Evolutionary conservation across 345 rosid species (phyloP), one percentile per base, ranked within the genome.

Genomic region (Linum trigynum): DNA sequence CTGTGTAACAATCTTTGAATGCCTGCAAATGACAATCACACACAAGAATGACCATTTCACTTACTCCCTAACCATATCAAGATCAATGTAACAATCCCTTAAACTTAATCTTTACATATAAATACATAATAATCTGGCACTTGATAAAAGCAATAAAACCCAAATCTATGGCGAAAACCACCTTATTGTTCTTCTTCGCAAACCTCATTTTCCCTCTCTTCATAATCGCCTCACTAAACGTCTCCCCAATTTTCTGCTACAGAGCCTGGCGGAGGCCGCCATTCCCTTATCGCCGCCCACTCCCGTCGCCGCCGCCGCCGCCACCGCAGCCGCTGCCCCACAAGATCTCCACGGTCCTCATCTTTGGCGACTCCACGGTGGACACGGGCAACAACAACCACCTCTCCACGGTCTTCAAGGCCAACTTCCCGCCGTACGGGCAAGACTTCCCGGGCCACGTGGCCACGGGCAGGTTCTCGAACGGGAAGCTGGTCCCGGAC

Each of bases 391-490:
- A 82, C 53, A 81, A 82, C 79, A 70, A 74, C 75, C 69, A 68
- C 51, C 59, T 75, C 1, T 36, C 5, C 1, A 77, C 81, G 17
- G 0, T 60, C 6, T 9, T 69, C 23, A 81, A 39, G 66, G 71
- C 69, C 37, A 65, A 81, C 62, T 72, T 69, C 59, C 43, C 15
- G 0, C 91, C 91, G 0, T 83, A 81, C 17, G 87, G 91, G 61
- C 74, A 67, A 38, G 75, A 83, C 57, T 81, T 72, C 38, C 75
- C 79, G 1, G 73, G 63, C 11, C 70, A 59, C 3, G 14, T 59
- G 39, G 80, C 87, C 5, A 79, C 84, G 0, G 87, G 84, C 7
- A 81, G 87, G 68, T 83, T 80, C 55, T 79, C 87, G 0, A 75
- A 79, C 39, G 90, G 87, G 2, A 72, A 76, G 68, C 73, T 79